phyloP scores from a whole-genome alignment of 1,284 basidiomycete species.

The Cryptococcus amylolentus region DNA sequence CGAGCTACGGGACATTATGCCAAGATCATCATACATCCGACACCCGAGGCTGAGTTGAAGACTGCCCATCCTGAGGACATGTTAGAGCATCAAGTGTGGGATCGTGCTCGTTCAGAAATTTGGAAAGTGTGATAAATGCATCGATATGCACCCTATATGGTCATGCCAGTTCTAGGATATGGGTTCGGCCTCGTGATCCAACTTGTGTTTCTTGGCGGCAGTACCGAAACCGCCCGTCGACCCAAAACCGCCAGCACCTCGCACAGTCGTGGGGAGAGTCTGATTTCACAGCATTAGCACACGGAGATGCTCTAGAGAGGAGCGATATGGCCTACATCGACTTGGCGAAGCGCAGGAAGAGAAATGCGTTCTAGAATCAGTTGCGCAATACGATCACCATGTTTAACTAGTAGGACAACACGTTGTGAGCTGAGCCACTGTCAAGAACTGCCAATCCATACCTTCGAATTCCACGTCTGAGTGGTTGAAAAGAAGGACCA shows the following conservation, averaged over 20 bases:
- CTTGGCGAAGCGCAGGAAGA: constrained; percentile 79
- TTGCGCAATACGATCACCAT: constrained; percentile 91
- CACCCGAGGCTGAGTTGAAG: constrained; percentile 22
- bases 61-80: constrained; percentile 17
- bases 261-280: constrained; percentile 72
- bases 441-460: constrained; percentile 29
- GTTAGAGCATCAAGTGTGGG: constrained; percentile 41
- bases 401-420: constrained; percentile 60
- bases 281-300: constrained; percentile 47
- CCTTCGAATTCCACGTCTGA: constrained; percentile 83
- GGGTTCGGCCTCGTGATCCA: constrained; percentile 12
- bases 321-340: constrained; percentile 59
- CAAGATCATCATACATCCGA: constrained; percentile 46
- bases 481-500: constrained; percentile 92
- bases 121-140: constrained; percentile 34
- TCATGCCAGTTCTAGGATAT: not conserved
- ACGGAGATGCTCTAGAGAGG: not conserved
- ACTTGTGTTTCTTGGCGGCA: constrained; percentile 23
- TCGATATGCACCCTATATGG: not conserved
- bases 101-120: constrained; percentile 48
- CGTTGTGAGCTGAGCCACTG: not conserved
- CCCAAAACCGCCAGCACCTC: constrained; percentile 87
- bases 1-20: constrained; percentile 48
- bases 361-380: constrained; percentile 87
- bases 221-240: constrained; percentile 70